These are phyloP conservation scores for Schizochytrium sp. DNA, from an alignment of 108 stramenopile species.

Conservation along the genomic window DNA sequence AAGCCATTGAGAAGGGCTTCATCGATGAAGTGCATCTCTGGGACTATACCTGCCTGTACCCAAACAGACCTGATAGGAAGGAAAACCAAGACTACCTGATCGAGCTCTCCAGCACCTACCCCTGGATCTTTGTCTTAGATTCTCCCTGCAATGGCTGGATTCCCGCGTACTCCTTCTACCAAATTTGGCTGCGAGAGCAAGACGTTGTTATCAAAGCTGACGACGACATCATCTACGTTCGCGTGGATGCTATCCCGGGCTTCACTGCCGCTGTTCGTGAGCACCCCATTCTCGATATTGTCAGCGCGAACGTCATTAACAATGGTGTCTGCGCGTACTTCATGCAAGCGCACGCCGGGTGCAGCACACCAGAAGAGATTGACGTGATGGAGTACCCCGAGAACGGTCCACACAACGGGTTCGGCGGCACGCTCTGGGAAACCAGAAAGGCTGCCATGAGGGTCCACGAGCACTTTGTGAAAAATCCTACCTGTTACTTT, in stretches of 20 bases:
- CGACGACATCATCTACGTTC: neutral
- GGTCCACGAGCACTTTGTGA: neutral
- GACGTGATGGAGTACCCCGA: neutral
- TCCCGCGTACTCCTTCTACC: neutral
- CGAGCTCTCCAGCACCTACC: neutral
- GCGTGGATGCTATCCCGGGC: neutral
- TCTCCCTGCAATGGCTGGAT: neutral
- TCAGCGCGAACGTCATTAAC: neutral
- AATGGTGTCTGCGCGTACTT: neutral
- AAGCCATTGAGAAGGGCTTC: neutral
- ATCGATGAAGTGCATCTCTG: neutral
- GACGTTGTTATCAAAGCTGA: neutral
- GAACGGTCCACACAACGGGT: neutral
- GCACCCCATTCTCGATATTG: neutral
- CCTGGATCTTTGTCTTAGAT: neutral
- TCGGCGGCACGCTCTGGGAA: neutral
- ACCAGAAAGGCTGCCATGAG: neutral
- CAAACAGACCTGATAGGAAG: neutral
- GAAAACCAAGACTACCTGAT: neutral
- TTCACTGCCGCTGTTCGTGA: neutral
- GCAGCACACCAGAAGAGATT: neutral
- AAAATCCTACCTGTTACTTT: neutral
- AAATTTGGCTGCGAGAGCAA: neutral
- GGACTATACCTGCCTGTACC: neutral
- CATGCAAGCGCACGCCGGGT: neutral